A percentile compares a stretch with the other conserved stretches of the same genome.
Evolutionary conservation across 2,329 filamentous ascomycete genomes (phyloP).

Genomic region (Stachybotrys chlorohalonatus): DNA sequence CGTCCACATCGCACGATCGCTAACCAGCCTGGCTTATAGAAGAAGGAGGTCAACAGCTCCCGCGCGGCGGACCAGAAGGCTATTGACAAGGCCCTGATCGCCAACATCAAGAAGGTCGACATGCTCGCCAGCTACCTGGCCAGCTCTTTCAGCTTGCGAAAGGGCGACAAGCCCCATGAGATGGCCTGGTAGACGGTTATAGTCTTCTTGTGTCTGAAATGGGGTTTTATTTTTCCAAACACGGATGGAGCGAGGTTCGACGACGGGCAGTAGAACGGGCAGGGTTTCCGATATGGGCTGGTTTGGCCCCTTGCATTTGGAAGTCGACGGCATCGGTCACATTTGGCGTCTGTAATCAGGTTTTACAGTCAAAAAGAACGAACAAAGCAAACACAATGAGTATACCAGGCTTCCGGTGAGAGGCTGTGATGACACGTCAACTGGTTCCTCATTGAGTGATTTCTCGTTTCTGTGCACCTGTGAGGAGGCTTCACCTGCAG

Average conservation of each 20-base stretch:
- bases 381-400: conserved; percentile 35
- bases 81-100: conserved; percentile 91
- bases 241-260: conserved; percentile 10
- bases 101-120: conserved; percentile 97
- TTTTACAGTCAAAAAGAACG: conserved; percentile 48
- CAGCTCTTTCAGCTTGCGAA: conserved; percentile 96
- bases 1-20: not conserved
- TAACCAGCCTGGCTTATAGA: conserved; percentile 45
- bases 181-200: conserved; percentile 83
- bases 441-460: conserved; percentile 1
- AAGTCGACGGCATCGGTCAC: conserved; percentile 56
- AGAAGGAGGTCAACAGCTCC: conserved; percentile 90
- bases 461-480: not conserved
- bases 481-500: too few species aligned
- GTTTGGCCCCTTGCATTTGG: conserved; percentile 58
- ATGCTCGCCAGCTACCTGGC: conserved; percentile 88
- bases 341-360: conserved; percentile 60
- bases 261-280: conserved; percentile 36
- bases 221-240: conserved; percentile 11
- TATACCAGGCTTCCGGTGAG: conserved; percentile 22
- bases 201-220: conserved; percentile 15
- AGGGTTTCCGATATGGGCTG: conserved; percentile 41
- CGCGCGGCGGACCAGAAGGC: conserved; percentile 97
- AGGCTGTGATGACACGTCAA: conserved; percentile 18
- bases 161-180: conserved; percentile 99